Conservation (phyloP, 192 early-diverging fungal species). For the Coemansia sp. region DNA sequence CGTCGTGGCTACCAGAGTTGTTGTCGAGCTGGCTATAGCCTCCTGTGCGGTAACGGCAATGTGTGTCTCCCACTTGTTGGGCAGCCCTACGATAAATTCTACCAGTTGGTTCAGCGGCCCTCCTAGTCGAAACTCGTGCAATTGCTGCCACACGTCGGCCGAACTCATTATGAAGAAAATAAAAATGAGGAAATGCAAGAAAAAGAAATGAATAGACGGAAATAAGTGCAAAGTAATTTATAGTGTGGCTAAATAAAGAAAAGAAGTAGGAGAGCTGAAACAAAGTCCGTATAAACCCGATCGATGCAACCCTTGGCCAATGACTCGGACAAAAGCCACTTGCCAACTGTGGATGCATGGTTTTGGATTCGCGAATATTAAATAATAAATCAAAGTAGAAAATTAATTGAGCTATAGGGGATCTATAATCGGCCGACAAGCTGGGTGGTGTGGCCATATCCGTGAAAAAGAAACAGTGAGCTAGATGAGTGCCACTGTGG, state of each 20-base stretch:
- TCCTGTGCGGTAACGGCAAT: not conserved
- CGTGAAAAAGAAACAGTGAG: too few species aligned
- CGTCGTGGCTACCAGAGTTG: not conserved
- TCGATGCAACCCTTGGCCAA: too few species aligned
- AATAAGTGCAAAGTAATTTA: not conserved
- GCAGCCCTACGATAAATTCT: constrained; percentile 21
- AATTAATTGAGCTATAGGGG: too few species aligned
- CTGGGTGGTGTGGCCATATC: too few species aligned
- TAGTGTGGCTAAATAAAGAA: not conserved
- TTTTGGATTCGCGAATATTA: too few species aligned
- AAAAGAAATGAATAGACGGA: not conserved
- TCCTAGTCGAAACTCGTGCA: constrained; percentile 37
- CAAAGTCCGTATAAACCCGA: not conserved
- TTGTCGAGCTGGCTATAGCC: not conserved
- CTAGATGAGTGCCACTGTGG: too few species aligned
- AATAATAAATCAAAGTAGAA: too few species aligned
- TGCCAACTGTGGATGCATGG: not conserved
- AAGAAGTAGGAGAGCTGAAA: not conserved
- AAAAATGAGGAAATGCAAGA: not conserved
- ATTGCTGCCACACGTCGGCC: constrained; percentile 54
- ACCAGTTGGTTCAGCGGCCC: constrained; percentile 22
- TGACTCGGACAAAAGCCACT: too few species aligned
- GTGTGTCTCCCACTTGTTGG: constrained; percentile 17
- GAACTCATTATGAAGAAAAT: not conserved
- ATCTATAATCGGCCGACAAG: too few species aligned